Base-by-base conservation (phyloP, 768 basidiomycete genomes). In the Boletus barrowsii region DNA sequence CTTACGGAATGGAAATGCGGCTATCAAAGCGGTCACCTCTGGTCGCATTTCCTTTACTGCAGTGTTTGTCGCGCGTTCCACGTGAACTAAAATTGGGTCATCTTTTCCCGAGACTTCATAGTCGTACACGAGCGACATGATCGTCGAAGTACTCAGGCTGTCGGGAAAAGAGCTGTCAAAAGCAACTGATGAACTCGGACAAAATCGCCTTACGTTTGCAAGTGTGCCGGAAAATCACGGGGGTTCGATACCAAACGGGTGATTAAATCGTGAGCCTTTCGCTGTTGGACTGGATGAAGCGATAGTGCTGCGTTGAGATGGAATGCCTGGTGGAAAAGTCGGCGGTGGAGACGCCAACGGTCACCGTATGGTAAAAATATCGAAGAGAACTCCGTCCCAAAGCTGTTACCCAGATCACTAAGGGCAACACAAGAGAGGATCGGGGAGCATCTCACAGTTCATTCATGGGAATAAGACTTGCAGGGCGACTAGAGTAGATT, bases 311-410 rank as follows among this genome's bases (percentile, higher is more conserved):
- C 67, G 30, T 63, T 67, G 10, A 61, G 57, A 15, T 62, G 62
- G 58, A 77, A 73, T 10, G 65, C 64, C 44, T 76, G 73, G 24
- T 76, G 75, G 46, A 70, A 70, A 13, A 75, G 42, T 30, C 68
- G 59, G 24, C 75, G 60, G 53, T 67, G 67, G 18, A 62, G 58
- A 3, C 65, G 63, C 68, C 69, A 70, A 6, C 53, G 47, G 35
- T 63, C 62, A 13, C 69, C 65, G 36, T 70, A 70, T 4, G 61
- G 63, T n/a, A 71, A 26, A 33, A 66, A 61, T 36, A 60, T 49
- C 11, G 61, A 63, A 3, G 56, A 56, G 49, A 69, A 72, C 15
- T 61, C 64, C 10, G 44, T 45, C 20, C 64, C 65, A 22, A 68
- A 48, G 26, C 68, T 70, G 29, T 43, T 39, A 22, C 30, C 13